These are phyloP conservation scores for Naegleria gruberi DNA, from an alignment of 208 protist species.

Conservation along the genomic window DNA sequence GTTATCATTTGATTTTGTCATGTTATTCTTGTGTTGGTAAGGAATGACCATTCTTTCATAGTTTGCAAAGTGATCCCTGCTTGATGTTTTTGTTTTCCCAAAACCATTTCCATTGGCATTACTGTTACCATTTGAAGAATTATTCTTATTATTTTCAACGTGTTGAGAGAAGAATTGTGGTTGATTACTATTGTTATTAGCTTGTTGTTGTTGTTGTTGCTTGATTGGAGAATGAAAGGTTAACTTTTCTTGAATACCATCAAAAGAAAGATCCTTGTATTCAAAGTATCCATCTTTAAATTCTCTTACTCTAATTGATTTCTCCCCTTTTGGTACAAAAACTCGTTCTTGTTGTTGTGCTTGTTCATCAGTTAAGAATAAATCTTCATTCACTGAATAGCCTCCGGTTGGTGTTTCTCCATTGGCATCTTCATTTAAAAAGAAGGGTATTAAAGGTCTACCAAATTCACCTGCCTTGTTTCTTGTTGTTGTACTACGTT, in stretches of 20 bases:
- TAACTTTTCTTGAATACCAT: neutral
- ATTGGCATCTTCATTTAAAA: neutral
- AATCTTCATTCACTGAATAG: neutral
- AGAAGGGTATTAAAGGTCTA: neutral
- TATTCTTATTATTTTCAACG: neutral
- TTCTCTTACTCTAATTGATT: slow-evolving; percentile 10
- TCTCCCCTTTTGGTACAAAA: neutral
- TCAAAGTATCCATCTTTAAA: slow-evolving; percentile 22
- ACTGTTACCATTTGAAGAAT: no score
- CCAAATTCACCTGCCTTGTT: neutral
- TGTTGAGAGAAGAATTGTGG: neutral
- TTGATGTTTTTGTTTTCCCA: neutral
- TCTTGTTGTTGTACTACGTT: neutral
- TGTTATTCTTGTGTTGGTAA: neutral
- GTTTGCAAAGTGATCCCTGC: neutral
- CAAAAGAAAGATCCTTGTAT: neutral
- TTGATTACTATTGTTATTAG: neutral
- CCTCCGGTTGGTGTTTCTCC: neutral
- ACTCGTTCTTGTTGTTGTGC: neutral
- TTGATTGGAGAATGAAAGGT: neutral
- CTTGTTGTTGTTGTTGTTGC: no score
- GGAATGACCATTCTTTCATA: neutral
- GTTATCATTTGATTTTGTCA: neutral
- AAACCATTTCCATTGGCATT: neutral
- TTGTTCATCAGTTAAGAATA: neutral